phyloP scores from a whole-genome alignment of 1,284 basidiomycete species.

The Phlebopus sp. region DNA sequence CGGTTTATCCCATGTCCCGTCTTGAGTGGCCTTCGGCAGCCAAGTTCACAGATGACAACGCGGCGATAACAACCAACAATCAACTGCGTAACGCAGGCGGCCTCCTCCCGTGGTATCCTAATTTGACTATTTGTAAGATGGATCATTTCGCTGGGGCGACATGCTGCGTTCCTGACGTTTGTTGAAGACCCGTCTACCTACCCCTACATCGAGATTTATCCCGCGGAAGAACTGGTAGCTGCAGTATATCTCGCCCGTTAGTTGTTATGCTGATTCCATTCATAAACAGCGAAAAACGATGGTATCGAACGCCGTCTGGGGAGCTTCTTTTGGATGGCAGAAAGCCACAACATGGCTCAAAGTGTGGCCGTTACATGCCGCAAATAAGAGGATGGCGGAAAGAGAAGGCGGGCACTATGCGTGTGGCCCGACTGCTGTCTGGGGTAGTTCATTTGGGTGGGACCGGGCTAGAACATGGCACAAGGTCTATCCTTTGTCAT shows the following conservation, averaged over 20 bases:
- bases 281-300: constrained; percentile 9
- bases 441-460: background rate
- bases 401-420: background rate
- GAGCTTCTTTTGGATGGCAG: constrained; percentile 22
- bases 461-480: background rate
- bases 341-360: constrained; percentile 20
- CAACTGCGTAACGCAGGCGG: constrained; percentile 6
- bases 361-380: constrained; percentile 21
- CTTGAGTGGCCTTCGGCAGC: constrained; percentile 28
- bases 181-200: constrained; percentile 40
- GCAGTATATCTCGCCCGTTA: background rate
- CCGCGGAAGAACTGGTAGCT: constrained; percentile 20
- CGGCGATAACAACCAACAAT: constrained; percentile 1
- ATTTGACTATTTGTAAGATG: constrained; percentile 34
- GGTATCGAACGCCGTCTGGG: constrained; percentile 9
- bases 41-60: constrained; percentile 4
- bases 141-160: background rate
- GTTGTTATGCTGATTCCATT: constrained; percentile 5
- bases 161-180: constrained; percentile 15
- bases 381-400: background rate
- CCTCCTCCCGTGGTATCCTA: constrained; percentile 30
- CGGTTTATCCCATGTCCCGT: constrained; percentile 25
- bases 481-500: background rate
- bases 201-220: constrained; percentile 47
- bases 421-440: background rate